Evolutionary conservation across 2,329 filamentous ascomycete genomes (phyloP).

Genomic region (Aphanocladium album): DNA sequence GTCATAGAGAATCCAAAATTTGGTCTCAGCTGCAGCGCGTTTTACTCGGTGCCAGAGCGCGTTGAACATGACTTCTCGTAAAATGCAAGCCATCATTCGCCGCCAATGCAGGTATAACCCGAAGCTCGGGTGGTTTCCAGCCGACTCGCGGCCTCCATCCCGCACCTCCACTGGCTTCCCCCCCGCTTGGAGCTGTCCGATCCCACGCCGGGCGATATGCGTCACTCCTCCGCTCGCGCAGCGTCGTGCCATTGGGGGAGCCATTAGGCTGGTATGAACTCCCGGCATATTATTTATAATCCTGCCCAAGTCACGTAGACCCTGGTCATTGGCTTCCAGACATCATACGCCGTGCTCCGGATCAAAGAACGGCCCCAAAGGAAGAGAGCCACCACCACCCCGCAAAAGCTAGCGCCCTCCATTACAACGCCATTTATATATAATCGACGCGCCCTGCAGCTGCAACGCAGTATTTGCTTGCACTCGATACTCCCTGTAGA

Average conservation of each 20-base stretch:
- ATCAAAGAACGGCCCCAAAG: not conserved
- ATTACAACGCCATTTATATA: not conserved
- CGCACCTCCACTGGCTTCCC: not conserved
- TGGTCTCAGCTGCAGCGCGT: not conserved
- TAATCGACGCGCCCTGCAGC: not conserved
- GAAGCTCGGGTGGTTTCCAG: not conserved
- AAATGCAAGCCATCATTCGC: not conserved
- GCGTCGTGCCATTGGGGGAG: not conserved
- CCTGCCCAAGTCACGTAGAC: too few species aligned
- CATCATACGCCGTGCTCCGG: too few species aligned
- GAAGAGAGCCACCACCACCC: not conserved
- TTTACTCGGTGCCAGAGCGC: not conserved
- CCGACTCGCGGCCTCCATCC: not conserved
- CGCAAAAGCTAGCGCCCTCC: conserved; percentile 2
- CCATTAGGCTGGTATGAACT: not conserved
- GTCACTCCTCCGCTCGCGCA: not conserved
- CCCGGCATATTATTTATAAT: too few species aligned
- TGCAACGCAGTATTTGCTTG: not conserved
- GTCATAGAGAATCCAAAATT: not conserved
- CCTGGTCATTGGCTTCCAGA: too few species aligned
- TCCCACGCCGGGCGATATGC: not conserved
- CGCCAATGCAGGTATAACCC: not conserved
- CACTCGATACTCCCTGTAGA: too few species aligned
- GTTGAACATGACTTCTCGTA: not conserved
- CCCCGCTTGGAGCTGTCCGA: not conserved